A percentile compares a stretch with the other conserved stretches of the same genome.
Evolutionary conservation across 805 yeast genomes (phyloP).

Genomic region (Zygosaccharomyces pseudorouxii): DNA sequence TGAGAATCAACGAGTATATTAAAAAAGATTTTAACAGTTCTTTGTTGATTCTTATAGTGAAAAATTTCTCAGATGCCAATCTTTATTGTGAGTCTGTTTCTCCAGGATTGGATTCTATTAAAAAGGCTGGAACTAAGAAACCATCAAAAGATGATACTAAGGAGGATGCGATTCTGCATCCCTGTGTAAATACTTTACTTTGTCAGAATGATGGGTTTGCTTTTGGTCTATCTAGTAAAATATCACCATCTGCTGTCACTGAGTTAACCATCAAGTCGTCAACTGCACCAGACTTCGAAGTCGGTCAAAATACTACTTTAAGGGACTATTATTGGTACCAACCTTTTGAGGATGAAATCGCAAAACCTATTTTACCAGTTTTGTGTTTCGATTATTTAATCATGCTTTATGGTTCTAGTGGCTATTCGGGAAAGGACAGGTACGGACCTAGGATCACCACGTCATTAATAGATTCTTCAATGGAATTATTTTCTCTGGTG

Average conservation of each 20-base stretch:
- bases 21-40: slow-evolving; percentile 40
- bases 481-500: slow-evolving; percentile 66
- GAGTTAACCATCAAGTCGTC: slow-evolving; percentile 34
- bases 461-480: slow-evolving; percentile 66
- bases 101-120: slow-evolving; percentile 14
- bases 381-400: slow-evolving; percentile 41
- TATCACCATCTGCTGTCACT: slow-evolving; percentile 35
- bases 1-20: slow-evolving; percentile 34
- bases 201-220: slow-evolving; percentile 40
- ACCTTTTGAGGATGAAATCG: slow-evolving; percentile 32
- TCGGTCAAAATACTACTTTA: slow-evolving; percentile 26
- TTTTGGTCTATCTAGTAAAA: slow-evolving; percentile 53
- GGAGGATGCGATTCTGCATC: slow-evolving; percentile 15
- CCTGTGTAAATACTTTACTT: slow-evolving; percentile 23
- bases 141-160: slow-evolving; percentile 15
- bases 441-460: slow-evolving; percentile 44
- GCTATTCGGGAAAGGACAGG: slow-evolving; percentile 14
- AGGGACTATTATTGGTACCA: slow-evolving; percentile 35
- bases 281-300: slow-evolving; percentile 19
- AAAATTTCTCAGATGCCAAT: slow-evolving; percentile 45
- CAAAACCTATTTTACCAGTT: slow-evolving; percentile 39
- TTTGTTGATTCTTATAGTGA: slow-evolving; percentile 37
- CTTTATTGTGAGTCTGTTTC: slow-evolving; percentile 23
- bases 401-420: slow-evolving; percentile 25
- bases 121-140: slow-evolving; percentile 18